Conservation (phyloP, 208 protist genomes). For the Tritrichomonas musculus region DNA sequence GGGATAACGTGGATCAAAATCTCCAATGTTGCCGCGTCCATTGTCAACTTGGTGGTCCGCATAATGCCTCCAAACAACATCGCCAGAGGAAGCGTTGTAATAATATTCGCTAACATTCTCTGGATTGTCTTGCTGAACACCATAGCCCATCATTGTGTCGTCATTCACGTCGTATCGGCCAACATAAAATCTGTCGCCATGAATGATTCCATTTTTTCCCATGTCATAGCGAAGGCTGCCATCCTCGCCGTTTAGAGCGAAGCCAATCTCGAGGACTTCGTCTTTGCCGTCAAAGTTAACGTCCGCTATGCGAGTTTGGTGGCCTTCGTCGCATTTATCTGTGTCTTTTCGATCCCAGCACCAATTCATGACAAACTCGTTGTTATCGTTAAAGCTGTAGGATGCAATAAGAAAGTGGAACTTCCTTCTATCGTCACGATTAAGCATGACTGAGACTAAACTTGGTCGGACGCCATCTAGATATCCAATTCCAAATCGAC, state of each 20-base stretch:
- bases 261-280: not conserved
- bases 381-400: not conserved
- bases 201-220: not conserved
- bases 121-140: not conserved
- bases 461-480: not conserved
- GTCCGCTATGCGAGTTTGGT: not conserved
- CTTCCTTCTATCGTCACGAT: not conserved
- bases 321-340: not conserved
- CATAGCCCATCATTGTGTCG: not conserved
- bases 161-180: not conserved
- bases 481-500: not conserved
- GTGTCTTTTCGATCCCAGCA: not conserved
- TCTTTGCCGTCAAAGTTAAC: not conserved
- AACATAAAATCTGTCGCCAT: constrained; percentile 13
- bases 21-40: not conserved
- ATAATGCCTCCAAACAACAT: not conserved
- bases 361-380: not conserved
- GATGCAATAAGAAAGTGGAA: not conserved
- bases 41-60: not conserved
- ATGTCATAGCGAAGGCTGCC: not conserved
- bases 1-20: not conserved
- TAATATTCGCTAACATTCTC: not conserved
- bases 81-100: not conserved
- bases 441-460: not conserved
- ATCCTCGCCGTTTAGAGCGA: not conserved